Conservation (phyloP, 1,139 yeast species). For the Pichia sp. region DNA sequence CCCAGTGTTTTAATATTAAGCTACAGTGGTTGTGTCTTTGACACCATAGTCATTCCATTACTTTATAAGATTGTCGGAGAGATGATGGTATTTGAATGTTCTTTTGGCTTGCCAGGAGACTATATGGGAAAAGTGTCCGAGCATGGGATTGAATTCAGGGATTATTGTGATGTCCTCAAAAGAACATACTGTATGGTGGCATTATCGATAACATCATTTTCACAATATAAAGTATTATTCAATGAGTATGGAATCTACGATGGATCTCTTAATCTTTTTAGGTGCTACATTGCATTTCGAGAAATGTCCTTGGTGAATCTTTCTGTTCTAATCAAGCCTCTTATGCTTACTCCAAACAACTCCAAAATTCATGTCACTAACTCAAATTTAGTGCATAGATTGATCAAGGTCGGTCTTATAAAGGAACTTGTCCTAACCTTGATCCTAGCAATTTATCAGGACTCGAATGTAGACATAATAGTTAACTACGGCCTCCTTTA, state of each 20-base stretch:
- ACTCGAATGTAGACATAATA: conserved; percentile 28
- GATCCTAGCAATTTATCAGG: conserved; percentile 29
- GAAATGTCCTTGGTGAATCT: conserved; percentile 24
- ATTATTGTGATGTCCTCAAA: conserved; percentile 22
- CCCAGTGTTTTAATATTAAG: conserved; percentile 22
- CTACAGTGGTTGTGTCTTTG: conserved; percentile 26
- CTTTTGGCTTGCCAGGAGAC: conserved; percentile 15
- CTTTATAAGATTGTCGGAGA: conserved; percentile 30
- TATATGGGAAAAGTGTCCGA: conserved; percentile 10
- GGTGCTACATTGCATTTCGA: conserved; percentile 25
- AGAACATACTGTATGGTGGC: conserved; percentile 26
- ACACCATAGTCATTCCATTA: conserved; percentile 25
- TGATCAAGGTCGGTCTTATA: conserved; percentile 22
- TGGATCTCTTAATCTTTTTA: conserved; percentile 22
- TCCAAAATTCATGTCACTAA: conserved; percentile 12
- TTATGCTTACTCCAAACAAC: conserved; percentile 14
- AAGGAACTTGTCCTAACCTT: conserved; percentile 27
- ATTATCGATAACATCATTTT: conserved; percentile 27
- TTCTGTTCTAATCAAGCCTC: conserved; percentile 19
- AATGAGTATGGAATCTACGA: conserved; percentile 26
- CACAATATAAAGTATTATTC: conserved; percentile 24
- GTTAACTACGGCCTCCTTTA: conserved; percentile 28
- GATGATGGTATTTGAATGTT: conserved; percentile 21
- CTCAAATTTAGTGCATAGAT: conserved; percentile 16
- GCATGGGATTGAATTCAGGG: conserved; percentile 16